Base-by-base conservation (phyloP, 2,329 filamentous ascomycete species). In the Madurella fahalii region DNA sequence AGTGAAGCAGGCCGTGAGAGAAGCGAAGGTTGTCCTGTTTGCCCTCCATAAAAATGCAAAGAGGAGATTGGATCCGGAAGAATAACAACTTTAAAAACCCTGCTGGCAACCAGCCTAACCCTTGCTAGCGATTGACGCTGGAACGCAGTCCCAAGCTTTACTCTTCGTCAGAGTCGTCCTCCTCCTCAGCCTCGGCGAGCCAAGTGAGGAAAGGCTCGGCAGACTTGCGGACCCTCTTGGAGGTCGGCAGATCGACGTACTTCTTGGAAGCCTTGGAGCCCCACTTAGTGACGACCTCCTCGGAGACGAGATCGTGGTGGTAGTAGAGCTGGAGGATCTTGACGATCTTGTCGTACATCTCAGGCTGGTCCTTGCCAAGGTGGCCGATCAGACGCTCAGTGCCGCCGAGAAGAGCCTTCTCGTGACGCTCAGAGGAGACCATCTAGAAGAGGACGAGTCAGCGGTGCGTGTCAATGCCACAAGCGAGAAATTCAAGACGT, bases 241-340 rank as follows among this genome's bases (percentile, higher is more conserved):
- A 95, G 58, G 85, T 92, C 57, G 86, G 71, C 58, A 95, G 74
- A 70, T 97, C 93, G 64, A 95, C 89, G 71, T 97, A 97, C 79
- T 96, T 96, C 86, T 95, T 96, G 83, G 90, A 96, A 56, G 93
- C 91, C 81, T 94, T 96, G 69, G 83, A 81, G 62, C 92, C 93
- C 93, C 94, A 99, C 64, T 87, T 86, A 74, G 86, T 89, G 69
- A 95, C 84, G 15, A 91, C 83, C 60, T 96, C 92, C 77, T 99
- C 94, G 49, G 81, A 85, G 65, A 96, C 77, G 52, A 99, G 81
- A 64, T 99, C 94, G 67, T 90, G 81, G 74, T 96, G 84, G 74
- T 97, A 99, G 76, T 93, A 88, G 66, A 88, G 82, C 72, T 95
- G 83, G 60, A 99, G 81, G 65, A 99, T 89, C 72, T 90, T 90